phyloP scores from a whole-genome alignment of 352 stramenopile genomes.

The Peronospora destructor region DNA sequence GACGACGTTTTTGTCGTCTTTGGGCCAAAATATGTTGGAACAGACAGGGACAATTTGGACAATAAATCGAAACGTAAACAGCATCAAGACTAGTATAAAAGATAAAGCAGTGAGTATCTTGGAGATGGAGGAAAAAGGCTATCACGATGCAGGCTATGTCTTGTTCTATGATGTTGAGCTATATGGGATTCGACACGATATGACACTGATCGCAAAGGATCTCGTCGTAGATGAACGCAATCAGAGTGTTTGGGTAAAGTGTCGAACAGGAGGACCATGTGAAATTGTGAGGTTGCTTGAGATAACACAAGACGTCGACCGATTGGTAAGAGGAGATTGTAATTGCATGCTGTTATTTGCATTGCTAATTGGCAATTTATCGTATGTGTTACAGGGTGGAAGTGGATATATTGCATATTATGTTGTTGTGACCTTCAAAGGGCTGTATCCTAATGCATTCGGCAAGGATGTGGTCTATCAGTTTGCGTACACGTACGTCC shows the following conservation, averaged over 20 bases:
- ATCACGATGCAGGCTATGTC: conserved; percentile 46
- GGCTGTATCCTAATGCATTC: conserved; percentile 71
- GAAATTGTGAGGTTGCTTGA: conserved; percentile 53
- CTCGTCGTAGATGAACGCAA: conserved; percentile 56
- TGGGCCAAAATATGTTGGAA: conserved; percentile 25
- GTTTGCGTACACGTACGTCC: conserved; percentile 73
- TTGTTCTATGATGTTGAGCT: conserved; percentile 63
- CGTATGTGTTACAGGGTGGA: conserved; percentile 33
- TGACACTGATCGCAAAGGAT: conserved; percentile 33
- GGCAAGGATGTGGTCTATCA: conserved; percentile 61
- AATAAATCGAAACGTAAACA: conserved; percentile 17
- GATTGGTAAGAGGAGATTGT: conserved; percentile 23
- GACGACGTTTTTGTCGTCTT: neutral
- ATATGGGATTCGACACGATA: conserved; percentile 52
- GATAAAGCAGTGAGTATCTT: conserved; percentile 6
- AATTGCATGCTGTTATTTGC: neutral
- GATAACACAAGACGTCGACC: conserved; percentile 61
- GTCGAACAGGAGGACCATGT: conserved; percentile 36
- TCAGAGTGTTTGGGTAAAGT: conserved; percentile 74
- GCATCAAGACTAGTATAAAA: conserved; percentile 4
- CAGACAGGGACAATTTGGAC: conserved; percentile 22
- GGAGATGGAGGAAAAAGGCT: conserved; percentile 15
- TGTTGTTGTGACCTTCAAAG: conserved; percentile 51
- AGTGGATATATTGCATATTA: conserved; percentile 61
- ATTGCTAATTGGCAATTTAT: conserved; percentile 3